Evolutionary conservation across 306 rosid species (phyloP).

Genomic region (Fragaria nilgerrensis): DNA sequence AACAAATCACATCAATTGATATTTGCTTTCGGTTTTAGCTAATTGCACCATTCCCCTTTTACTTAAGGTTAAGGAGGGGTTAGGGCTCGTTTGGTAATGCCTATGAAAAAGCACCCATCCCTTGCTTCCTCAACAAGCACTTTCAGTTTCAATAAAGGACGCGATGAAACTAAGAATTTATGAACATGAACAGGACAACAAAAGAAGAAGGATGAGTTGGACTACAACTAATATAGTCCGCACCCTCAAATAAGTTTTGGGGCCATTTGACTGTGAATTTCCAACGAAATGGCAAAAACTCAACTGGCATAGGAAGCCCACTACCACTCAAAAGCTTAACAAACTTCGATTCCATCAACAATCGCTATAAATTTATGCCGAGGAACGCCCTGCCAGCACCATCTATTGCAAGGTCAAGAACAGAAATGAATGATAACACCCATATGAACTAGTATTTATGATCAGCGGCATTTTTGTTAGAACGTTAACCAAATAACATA

Average conservation of each 20-base stretch:
- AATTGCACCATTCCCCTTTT: background rate
- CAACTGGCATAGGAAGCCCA: slow-evolving; percentile 82
- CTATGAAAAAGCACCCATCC: background rate
- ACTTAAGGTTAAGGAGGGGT: background rate
- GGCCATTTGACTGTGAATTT: slow-evolving; percentile 30
- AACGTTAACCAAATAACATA: background rate
- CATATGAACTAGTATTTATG: background rate
- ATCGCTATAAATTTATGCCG: no score
- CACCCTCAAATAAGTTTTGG: slow-evolving; percentile 39
- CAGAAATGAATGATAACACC: no score
- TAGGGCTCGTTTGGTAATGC: background rate
- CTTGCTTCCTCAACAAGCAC: background rate
- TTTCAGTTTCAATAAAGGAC: background rate
- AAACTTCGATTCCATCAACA: slow-evolving; percentile 55
- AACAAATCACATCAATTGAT: background rate
- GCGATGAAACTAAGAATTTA: background rate
- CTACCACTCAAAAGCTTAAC: slow-evolving; percentile 65
- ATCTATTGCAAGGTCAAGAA: slow-evolving; percentile 66
- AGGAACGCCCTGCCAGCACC: slow-evolving; percentile 48
- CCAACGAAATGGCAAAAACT: slow-evolving; percentile 58
- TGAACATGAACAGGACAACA: background rate
- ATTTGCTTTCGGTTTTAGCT: background rate
- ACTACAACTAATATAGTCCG: background rate
- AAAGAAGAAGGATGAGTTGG: no score
- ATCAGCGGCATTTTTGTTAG: background rate